Percentiles rank a stretch among this genome's conserved stretches.
phyloP scores from a whole-genome alignment of 2,329 filamentous ascomycete species.

The Phialocephala sp. region DNA sequence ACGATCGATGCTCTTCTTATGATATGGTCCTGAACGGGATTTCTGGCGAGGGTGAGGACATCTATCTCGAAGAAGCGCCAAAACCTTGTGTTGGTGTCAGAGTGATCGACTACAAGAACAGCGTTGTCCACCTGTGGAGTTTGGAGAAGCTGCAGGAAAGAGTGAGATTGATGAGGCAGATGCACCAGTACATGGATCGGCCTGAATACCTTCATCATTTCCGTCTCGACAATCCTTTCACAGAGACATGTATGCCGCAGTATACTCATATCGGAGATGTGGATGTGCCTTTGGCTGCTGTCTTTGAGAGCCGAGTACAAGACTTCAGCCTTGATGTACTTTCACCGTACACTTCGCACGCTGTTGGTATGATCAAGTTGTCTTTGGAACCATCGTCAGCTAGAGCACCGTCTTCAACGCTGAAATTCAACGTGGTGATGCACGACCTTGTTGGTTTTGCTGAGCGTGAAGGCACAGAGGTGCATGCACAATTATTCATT shows the following conservation, averaged over 20 bases:
- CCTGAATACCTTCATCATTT: slow-evolving; percentile 95
- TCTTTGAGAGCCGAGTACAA: slow-evolving; percentile 93
- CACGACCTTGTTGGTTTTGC: slow-evolving; percentile 94
- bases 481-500: slow-evolving; percentile 96
- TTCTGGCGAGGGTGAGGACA: slow-evolving; percentile 81
- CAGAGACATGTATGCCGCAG: slow-evolving; percentile 87
- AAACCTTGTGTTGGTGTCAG: slow-evolving; percentile 93
- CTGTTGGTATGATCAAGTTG: slow-evolving; percentile 87
- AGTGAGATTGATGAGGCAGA: slow-evolving; percentile 90
- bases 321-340: slow-evolving; percentile 91
- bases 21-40: slow-evolving; percentile 95
- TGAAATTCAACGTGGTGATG: slow-evolving; percentile 99
- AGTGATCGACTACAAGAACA: slow-evolving; percentile 88
- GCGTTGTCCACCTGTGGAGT: slow-evolving; percentile 91
- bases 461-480: slow-evolving; percentile 91
- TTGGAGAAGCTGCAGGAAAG: slow-evolving; percentile 88
- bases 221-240: slow-evolving; percentile 89
- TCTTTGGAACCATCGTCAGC: slow-evolving; percentile 93
- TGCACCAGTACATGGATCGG: slow-evolving; percentile 95
- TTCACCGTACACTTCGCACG: slow-evolving; percentile 90
- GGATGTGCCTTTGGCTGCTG: slow-evolving; percentile 88
- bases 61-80: slow-evolving; percentile 76
- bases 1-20: slow-evolving; percentile 90
- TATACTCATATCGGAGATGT: slow-evolving; percentile 93
- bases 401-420: slow-evolving; percentile 85